These are phyloP conservation scores for Sphenostylis stenocarpa DNA, from an alignment of 306 rosid genomes.

Conservation along the genomic window DNA sequence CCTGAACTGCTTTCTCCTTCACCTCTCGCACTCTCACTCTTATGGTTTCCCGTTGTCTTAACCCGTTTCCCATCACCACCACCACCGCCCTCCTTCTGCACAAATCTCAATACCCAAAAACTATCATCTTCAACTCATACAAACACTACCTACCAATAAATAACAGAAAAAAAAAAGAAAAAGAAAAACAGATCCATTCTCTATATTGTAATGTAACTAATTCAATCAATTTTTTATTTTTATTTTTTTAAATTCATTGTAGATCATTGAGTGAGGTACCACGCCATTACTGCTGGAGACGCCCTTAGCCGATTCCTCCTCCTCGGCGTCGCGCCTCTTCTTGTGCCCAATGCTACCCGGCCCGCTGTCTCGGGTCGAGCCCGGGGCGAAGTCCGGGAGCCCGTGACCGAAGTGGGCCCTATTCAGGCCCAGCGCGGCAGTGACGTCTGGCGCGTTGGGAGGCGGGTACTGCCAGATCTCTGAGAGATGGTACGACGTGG, in stretches of 20 bases:
- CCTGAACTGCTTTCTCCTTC: constrained; percentile 73
- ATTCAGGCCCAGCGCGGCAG: constrained; percentile 40
- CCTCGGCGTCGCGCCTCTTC: constrained; percentile 55
- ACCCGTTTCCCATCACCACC: constrained; percentile 55
- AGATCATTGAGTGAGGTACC: constrained; percentile 42
- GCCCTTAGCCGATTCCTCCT: constrained; percentile 54
- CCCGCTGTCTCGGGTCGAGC: constrained; percentile 27
- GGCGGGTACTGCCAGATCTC: constrained; percentile 81
- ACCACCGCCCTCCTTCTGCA: constrained; percentile 54
- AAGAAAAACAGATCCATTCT: constrained; percentile 22
- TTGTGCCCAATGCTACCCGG: not conserved
- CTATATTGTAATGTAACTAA: not conserved
- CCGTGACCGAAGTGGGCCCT: constrained; percentile 45
- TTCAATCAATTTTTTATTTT: not conserved
- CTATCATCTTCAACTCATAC: not conserved
- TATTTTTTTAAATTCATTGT: not conserved
- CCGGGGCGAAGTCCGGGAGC: constrained; percentile 41
- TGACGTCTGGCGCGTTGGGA: constrained; percentile 30
- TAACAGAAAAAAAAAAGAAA: not conserved
- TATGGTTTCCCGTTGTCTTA: constrained; percentile 45
- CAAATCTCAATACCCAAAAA: not conserved
- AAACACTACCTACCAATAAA: not conserved
- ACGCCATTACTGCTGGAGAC: constrained; percentile 54
- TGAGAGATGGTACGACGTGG: constrained; percentile 51
- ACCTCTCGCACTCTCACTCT: constrained; percentile 49